Evolutionary conservation across 805 yeast genomes (phyloP), one percentile per base, ranked within the genome.

Genomic region (Spathaspora arborariae): DNA sequence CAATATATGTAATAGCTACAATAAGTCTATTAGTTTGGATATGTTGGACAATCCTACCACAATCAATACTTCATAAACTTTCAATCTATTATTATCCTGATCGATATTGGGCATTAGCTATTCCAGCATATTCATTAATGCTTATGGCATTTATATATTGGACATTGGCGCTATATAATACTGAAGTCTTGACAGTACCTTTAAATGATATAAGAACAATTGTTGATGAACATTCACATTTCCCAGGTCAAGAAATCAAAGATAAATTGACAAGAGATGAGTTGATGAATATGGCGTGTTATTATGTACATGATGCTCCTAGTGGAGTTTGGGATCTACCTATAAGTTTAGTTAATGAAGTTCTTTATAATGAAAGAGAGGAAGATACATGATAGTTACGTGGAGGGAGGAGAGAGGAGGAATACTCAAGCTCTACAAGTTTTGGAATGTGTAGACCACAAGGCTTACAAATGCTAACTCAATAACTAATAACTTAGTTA

Each of bases 241-340:
- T 56, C 50, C 68, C 63, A 3, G 60, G 61, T 7, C 35, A 41
- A 18, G 13, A 13, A 16, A 6, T 13, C 2, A 39, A 43, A 1
- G 37, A 36, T 7, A 38, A 36, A 6, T 34, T 38, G 9, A 46
- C 38, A 21, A 8, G 34, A n/a, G 41, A 39, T 9, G 49, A 40
- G 18, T 19, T 30, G 24, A 47, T 45, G 7, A 55, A 47, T 2
- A 47, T 48, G 18, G 51, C 62, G 2, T 44, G 51, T 9, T 60
- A 67, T 3, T 84, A 71, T 58, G 68, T 83, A 6, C 76, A 74
- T 68, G 59, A 63, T 13, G 79, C 87, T 16, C 83, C 94, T 0
- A 86, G 88, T 58, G 97, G 96, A 0, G 92, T 92, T 4, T 80
- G 89, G 78, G 98, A 91, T 62, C 59, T 91, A 44, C 92, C 96